Conservation (phyloP, 495 filamentous ascomycete genomes). For the Cenococcum geophilum region DNA sequence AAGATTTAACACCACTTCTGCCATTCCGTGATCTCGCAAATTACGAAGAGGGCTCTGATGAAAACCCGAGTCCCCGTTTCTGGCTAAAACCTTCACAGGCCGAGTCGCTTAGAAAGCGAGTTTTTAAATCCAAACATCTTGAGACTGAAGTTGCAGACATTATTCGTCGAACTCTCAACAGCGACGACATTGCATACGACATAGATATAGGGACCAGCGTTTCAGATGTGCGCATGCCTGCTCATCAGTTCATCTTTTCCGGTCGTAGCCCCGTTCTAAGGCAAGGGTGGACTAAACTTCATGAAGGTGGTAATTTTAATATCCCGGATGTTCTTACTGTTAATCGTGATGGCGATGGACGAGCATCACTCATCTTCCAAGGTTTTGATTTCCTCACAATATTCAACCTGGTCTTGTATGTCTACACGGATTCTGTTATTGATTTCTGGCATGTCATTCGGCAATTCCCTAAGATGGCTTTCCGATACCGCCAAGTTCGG, state of each 20-base stretch:
- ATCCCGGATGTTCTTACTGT: slow-evolving; percentile 57
- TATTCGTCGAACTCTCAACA: slow-evolving; percentile 35
- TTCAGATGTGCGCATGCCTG: slow-evolving; percentile 63
- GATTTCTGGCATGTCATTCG: slow-evolving; percentile 77
- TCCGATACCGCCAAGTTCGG: slow-evolving; percentile 68
- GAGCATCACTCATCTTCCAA: slow-evolving; percentile 52
- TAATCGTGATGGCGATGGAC: slow-evolving; percentile 45
- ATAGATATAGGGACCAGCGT: slow-evolving; percentile 49
- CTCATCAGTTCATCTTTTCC: slow-evolving; percentile 74
- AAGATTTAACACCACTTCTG: slow-evolving; percentile 63
- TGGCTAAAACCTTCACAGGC: slow-evolving; percentile 50
- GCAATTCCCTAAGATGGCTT: slow-evolving; percentile 54
- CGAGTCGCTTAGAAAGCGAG: slow-evolving; percentile 42
- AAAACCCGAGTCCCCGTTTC: slow-evolving; percentile 42
- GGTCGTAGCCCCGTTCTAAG: slow-evolving; percentile 67
- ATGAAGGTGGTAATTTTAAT: slow-evolving; percentile 34
- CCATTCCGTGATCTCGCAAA: slow-evolving; percentile 46
- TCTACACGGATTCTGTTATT: slow-evolving; percentile 73
- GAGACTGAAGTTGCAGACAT: slow-evolving; percentile 37
- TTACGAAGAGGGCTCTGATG: slow-evolving; percentile 27
- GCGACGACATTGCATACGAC: slow-evolving; percentile 38
- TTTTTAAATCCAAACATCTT: slow-evolving; percentile 34
- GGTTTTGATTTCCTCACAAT: slow-evolving; percentile 68
- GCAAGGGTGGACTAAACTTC: slow-evolving; percentile 51
- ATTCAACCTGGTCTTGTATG: slow-evolving; percentile 69